Base-by-base conservation (phyloP, 2,329 filamentous ascomycete species). In the Diaporthe eres region DNA sequence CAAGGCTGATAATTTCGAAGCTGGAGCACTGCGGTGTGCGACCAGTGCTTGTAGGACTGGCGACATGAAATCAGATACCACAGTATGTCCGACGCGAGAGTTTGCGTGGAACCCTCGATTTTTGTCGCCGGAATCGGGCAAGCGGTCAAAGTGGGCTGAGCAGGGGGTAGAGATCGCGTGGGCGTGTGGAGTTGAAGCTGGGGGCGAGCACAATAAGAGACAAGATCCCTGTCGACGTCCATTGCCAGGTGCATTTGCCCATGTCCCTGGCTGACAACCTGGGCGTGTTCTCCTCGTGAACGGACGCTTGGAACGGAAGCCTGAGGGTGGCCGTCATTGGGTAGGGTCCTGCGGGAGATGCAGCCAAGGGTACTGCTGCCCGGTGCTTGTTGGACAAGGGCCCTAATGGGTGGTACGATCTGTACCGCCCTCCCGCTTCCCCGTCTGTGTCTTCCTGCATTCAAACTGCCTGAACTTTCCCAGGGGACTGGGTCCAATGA, bases 141-240 rank as follows among this genome's bases (percentile, higher is more conserved):
- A 74, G 65, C 39, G 51, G 58, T 57, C 65, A 31, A 37, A 42
- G 65, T 76, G 75, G 73, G 70, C 51, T 68, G 53, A 47, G 42
- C 75, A 75, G 60, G 75, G 75, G 75, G 51, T 75, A 68, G 53
- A 53, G 44, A 70, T 73, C 75, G 75, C 75, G 75, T 77, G 75
- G 68, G 60, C 74, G 49, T 65, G 74, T 75, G 75, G 74, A 72
- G 72, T 44, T 47, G 55, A 58, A 44, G 58, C n/a, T 25, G 49
- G 71, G 31, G 44, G 67, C 44, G 47, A 65, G 58, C 19, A 68
- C 49, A 57, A 58, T 39, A 25, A 73, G 58, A 31, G 49, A 25
- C 44, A 55, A 68, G 44, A 67, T 63, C 58, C 44, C 61, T 71
- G 42, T 74, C 57, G 9, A 51, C 47, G 37, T 63, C 71, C 17